A percentile compares a stretch with the other conserved stretches of the same genome.
phyloP scores from a whole-genome alignment of 192 early-diverging fungal species.

The Coemansia sp. region DNA sequence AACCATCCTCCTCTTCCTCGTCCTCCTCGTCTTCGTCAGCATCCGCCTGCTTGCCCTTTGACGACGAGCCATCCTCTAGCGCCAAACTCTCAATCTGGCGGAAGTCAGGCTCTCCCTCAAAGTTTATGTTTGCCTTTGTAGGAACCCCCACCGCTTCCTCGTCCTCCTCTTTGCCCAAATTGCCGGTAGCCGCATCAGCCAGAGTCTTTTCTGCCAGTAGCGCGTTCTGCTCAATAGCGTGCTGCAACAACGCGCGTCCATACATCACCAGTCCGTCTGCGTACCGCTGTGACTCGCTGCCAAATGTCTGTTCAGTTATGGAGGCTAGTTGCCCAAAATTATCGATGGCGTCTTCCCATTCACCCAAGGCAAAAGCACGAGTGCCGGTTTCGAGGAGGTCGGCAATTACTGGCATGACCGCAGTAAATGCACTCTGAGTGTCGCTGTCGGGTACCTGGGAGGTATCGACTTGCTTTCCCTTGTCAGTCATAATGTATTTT shows the following conservation, averaged over 20 bases:
- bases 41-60: slow-evolving; percentile 49
- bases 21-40: slow-evolving; percentile 24
- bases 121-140: slow-evolving; percentile 58
- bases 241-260: slow-evolving; percentile 70
- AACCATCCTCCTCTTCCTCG: slow-evolving; percentile 60
- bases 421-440: slow-evolving; percentile 16
- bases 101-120: slow-evolving; percentile 66
- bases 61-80: slow-evolving; percentile 20
- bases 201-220: slow-evolving; percentile 65
- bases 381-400: slow-evolving; percentile 65
- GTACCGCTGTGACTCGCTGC: slow-evolving; percentile 59
- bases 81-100: slow-evolving; percentile 38
- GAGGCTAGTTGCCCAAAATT: slow-evolving; percentile 69
- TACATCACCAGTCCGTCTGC: slow-evolving; percentile 74
- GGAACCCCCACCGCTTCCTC: slow-evolving; percentile 9
- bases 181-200: slow-evolving; percentile 48
- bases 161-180: slow-evolving; percentile 19
- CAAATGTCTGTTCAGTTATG: slow-evolving; percentile 63
- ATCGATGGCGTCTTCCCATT: slow-evolving; percentile 64
- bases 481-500: slow-evolving; percentile 22
- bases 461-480: slow-evolving; percentile 41
- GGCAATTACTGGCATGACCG: slow-evolving; percentile 46
- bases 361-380: slow-evolving; percentile 59
- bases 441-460: not conserved
- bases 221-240: slow-evolving; percentile 70